Base-by-base conservation (phyloP, 306 rosid species). In the Senna tora region DNA sequence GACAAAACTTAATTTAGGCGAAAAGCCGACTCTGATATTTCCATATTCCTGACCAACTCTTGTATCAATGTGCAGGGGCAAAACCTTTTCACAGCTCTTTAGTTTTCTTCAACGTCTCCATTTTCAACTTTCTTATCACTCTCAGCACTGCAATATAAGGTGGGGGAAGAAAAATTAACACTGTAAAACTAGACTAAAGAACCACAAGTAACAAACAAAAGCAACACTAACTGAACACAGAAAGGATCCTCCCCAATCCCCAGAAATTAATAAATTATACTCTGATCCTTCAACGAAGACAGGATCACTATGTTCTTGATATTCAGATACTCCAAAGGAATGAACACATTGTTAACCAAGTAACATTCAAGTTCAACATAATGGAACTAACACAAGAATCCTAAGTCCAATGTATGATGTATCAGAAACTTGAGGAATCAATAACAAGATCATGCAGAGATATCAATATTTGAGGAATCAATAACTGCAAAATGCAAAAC, bases 61-160 rank as follows among this genome's bases (percentile, higher is more conserved):
- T 51, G n/a, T 20, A n/a, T 41, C 65, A 56, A 52, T 63, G 73
- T 52, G 73, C 69, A 53, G 39, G 49, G 73, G 71, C 61, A 58
- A 70, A 36, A 36, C 39, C 39, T 1, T 25, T 82, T 57, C 13
- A 50, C 22, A 42, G 73, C 75, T 65, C 83, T 73, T 83, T 80
- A 88, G 34, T 78, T 85, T 80, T 85, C 86, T 70, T 81, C 92
- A 39, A 67, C 81, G 5, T 53, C 70, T 69, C 81, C 89, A 41
- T 80, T 79, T 71, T 84, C 97, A 77, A 42, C 76, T 49, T 78
- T 77, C 72, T 84, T 96, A 71, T 89, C 92, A 82, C 98, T 92
- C 72, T 84, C 96, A 71, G 91, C 92, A 82, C 98, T 92, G 86
- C 87, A 84, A 58, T 54, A 30, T 67, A 77, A 73, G 11, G 60